Evolutionary conservation across 306 rosid genomes (phyloP).

Genomic region (Cucurbita maxima): DNA sequence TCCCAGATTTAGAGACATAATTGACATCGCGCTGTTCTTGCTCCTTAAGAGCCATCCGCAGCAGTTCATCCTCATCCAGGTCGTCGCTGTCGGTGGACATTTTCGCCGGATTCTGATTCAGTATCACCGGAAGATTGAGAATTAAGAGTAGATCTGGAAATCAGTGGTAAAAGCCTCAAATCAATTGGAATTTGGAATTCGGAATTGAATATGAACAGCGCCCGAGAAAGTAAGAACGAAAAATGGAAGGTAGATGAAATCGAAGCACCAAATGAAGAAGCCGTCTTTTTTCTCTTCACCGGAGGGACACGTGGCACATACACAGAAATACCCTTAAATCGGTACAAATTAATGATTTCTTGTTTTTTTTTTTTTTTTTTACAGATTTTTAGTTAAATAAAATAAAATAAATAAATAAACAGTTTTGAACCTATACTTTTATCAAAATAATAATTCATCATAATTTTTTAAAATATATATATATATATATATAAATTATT

Average conservation of each 20-base stretch:
- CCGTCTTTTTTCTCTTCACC: not conserved
- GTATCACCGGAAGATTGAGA: not conserved
- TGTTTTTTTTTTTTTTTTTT: no score
- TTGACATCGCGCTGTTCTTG: constrained; percentile 68
- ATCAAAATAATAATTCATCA: no score
- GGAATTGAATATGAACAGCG: not conserved
- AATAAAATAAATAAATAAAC: no score
- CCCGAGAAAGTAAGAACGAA: not conserved
- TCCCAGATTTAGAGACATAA: constrained; percentile 44
- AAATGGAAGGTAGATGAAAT: not conserved
- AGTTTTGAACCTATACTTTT: no score
- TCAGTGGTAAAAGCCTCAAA: not conserved
- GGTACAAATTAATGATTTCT: not conserved
- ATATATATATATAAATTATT: no score
- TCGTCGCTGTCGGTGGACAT: constrained; percentile 90
- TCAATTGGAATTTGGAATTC: not conserved
- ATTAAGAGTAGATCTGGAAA: not conserved
- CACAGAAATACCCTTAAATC: not conserved
- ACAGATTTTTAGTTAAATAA: no score
- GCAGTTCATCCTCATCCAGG: constrained; percentile 78
- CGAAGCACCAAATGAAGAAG: not conserved
- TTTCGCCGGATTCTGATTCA: not conserved
- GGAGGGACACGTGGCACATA: not conserved
- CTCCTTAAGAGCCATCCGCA: constrained; percentile 86
- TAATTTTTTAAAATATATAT: no score